Evolutionary conservation across 116 monocot genomes (phyloP).

Genomic region (Zostera marina): DNA sequence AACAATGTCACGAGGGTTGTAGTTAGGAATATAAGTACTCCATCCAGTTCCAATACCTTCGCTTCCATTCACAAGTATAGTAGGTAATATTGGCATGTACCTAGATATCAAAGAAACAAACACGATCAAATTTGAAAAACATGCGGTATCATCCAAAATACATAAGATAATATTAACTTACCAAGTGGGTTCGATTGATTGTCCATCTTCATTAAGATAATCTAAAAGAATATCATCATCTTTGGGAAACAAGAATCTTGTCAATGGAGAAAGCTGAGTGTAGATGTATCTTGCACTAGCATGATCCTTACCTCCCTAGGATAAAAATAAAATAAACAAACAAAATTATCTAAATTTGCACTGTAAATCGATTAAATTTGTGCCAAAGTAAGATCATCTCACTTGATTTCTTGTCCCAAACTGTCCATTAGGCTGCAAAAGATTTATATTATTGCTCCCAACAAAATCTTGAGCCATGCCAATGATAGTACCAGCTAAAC

Average conservation of each 20-base stretch:
- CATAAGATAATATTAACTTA: constrained; percentile 10
- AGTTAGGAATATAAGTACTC: constrained; percentile 91
- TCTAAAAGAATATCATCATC: constrained; percentile 81
- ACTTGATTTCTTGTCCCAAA: constrained; percentile 84
- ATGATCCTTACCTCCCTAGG: constrained; percentile 89
- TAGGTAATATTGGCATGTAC: constrained; percentile 84
- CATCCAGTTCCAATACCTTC: constrained; percentile 97
- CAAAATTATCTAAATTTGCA: background rate
- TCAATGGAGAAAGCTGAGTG: constrained; percentile 53
- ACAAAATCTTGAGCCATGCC: constrained; percentile 96
- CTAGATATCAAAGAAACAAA: constrained; percentile 15
- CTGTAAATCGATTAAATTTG: background rate
- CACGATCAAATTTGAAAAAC: background rate
- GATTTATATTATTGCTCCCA: constrained; percentile 87
- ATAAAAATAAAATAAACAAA: background rate
- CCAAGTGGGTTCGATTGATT: constrained; percentile 78
- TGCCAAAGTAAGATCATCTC: background rate
- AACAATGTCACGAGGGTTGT: constrained; percentile 79
- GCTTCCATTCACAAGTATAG: constrained; percentile 87
- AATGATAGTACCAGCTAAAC: constrained; percentile 65
- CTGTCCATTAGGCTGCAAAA: constrained; percentile 79
- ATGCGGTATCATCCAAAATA: background rate
- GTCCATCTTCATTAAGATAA: constrained; percentile 78
- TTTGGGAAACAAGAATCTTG: constrained; percentile 72
- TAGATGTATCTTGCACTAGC: constrained; percentile 71